A percentile compares a stretch with the other conserved stretches of the same genome.
These are phyloP conservation scores for Candida mesenterica DNA, from an alignment of 1,139 yeast genomes.

Conservation along the genomic window DNA sequence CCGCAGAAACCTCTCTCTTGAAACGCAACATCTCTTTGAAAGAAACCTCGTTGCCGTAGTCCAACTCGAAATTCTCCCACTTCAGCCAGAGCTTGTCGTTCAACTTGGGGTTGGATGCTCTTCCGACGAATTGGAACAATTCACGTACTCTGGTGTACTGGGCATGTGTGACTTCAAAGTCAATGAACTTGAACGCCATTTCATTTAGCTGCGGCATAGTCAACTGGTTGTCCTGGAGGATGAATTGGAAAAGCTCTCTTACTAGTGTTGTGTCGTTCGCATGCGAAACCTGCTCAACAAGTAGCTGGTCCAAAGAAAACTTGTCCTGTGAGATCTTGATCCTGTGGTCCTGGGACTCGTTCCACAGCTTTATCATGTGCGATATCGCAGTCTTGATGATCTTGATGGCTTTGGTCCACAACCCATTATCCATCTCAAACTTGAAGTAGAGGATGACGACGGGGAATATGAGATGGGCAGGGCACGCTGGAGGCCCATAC, in stretches of 20 bases:
- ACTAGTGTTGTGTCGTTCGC: constrained; percentile 9
- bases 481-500: constrained; percentile 31
- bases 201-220: constrained; percentile 28
- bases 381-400: constrained; percentile 22
- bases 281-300: constrained; percentile 10
- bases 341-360: constrained; percentile 8
- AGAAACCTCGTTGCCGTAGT: constrained; percentile 65
- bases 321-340: constrained; percentile 21
- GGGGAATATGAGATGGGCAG: constrained; percentile 34
- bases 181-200: constrained; percentile 39
- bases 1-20: constrained; percentile 40
- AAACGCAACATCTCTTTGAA: constrained; percentile 73
- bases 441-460: constrained; percentile 58
- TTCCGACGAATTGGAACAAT: constrained; percentile 43
- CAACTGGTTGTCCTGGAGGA: constrained; percentile 23
- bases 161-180: constrained; percentile 46
- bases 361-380: constrained; percentile 8
- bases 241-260: constrained; percentile 20
- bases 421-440: constrained; percentile 47
- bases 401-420: constrained; percentile 26
- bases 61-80: constrained; percentile 77
- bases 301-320: constrained; percentile 19
- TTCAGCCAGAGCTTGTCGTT: constrained; percentile 41
- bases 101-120: constrained; percentile 21
- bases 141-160: constrained; percentile 62